Conservation (phyloP, 2,329 filamentous ascomycete species). For the Phoma herbarum region DNA sequence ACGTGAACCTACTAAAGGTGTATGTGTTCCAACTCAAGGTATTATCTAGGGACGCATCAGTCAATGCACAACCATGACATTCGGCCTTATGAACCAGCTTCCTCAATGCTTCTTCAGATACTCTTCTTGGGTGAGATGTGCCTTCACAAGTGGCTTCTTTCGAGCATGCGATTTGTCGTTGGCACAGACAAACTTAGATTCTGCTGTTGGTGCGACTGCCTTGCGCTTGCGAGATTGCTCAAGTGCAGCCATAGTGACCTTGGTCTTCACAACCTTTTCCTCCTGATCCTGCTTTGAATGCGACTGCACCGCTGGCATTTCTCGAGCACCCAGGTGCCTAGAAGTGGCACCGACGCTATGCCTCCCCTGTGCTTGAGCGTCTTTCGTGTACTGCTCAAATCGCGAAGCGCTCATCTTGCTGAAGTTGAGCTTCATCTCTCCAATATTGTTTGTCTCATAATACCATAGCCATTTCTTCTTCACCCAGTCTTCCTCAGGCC, state of each 20-base stretch:
- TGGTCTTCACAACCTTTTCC: not conserved
- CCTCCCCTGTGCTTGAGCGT: not conserved
- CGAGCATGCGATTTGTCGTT: not conserved
- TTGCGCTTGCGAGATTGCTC: not conserved
- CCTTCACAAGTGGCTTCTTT: conserved; percentile 8
- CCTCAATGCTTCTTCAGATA: not conserved
- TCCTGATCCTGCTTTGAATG: not conserved
- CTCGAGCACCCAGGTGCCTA: not conserved
- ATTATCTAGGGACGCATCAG: not conserved
- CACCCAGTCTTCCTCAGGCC: not conserved
- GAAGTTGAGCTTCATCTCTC: conserved; percentile 1
- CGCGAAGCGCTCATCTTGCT: not conserved
- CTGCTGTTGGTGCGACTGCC: not conserved
- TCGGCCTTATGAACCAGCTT: not conserved
- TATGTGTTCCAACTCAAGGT: not conserved
- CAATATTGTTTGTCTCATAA: not conserved
- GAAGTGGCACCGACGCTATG: not conserved
- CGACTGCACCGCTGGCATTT: not conserved
- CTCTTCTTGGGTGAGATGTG: conserved; percentile 3
- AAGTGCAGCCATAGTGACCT: not conserved
- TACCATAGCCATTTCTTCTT: conserved; percentile 3
- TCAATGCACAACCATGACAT: not conserved
- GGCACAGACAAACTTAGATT: not conserved
- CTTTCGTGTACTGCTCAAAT: conserved; percentile 6
- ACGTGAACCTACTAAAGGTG: not conserved